Conservation (phyloP, 78 protist species). For the slime mould (Dictyostelium discoideum) region dicty_2.7 NC_007091.3:2895001-2895500, state of each 20-base stretch:
- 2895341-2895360: background rate
- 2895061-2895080: slow-evolving; percentile 62
- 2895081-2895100: slow-evolving; percentile 34
- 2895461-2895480: no score
- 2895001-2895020: slow-evolving; percentile 59
- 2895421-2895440: background rate
- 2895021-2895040: slow-evolving; percentile 63
- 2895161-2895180: background rate
- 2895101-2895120: background rate
- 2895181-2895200: background rate
- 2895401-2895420: background rate
- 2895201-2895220: background rate
- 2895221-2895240: background rate
- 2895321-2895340: background rate
- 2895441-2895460: no score
- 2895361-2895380: background rate
- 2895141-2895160: background rate
- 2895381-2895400: background rate
- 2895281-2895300: no score
- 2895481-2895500: background rate
- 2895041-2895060: slow-evolving; percentile 53
- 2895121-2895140: background rate
- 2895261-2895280: background rate
- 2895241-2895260: slow-evolving; percentile 1
- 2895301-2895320: background rate